Percentiles rank a stretch among this genome's conserved stretches.
These are phyloP conservation scores for Pichia rugopelliculosa DNA, from an alignment of 805 yeast species.

Conservation along the genomic window DNA sequence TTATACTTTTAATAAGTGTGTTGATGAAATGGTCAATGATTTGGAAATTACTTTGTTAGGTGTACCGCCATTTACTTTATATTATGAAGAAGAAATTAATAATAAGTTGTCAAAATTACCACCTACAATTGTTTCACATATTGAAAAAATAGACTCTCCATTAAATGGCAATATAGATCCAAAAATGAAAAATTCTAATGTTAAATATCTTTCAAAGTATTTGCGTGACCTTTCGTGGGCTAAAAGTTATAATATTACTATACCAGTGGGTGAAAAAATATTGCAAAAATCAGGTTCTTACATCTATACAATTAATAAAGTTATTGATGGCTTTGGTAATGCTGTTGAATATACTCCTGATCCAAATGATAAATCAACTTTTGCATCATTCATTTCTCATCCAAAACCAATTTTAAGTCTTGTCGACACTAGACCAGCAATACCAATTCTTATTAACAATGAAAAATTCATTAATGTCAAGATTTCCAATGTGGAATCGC, in stretches of 20 bases:
- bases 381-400: constrained; percentile 44
- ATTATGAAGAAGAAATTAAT: constrained; percentile 41
- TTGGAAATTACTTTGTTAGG: constrained; percentile 54
- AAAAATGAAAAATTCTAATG: background rate
- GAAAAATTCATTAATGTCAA: constrained; percentile 28
- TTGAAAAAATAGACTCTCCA: constrained; percentile 41
- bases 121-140: constrained; percentile 35
- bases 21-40: constrained; percentile 39
- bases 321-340: constrained; percentile 66
- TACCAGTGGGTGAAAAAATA: constrained; percentile 23
- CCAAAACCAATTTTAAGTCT: constrained; percentile 47
- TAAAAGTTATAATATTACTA: constrained; percentile 19
- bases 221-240: constrained; percentile 35
- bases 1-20: constrained; percentile 48
- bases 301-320: constrained; percentile 47
- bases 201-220: constrained; percentile 22
- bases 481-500: constrained; percentile 18
- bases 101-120: constrained; percentile 26
- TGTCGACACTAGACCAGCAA: constrained; percentile 27
- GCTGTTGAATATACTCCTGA: constrained; percentile 35
- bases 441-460: constrained; percentile 26
- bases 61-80: constrained; percentile 66
- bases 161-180: constrained; percentile 28
- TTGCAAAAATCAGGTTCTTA: constrained; percentile 41
- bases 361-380: constrained; percentile 31